A percentile compares a stretch with the other conserved stretches of the same genome.
Conservation (phyloP, 2,329 filamentous ascomycete species). For the Cyanodermella asteris region DNA sequence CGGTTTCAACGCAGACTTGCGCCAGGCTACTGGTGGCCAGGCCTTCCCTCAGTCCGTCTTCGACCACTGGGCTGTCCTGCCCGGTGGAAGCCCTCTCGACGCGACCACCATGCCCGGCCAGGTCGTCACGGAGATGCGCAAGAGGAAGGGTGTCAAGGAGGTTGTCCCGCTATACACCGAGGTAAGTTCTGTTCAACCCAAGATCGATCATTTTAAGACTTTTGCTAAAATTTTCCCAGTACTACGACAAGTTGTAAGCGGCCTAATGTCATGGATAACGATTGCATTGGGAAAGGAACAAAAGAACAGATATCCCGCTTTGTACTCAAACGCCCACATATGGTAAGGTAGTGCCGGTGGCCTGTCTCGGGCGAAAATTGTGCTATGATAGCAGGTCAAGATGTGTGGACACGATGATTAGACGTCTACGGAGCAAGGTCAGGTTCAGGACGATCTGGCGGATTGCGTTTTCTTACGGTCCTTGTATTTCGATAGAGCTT, state of each 20-base stretch:
- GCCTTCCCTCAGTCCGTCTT: constrained; percentile 98
- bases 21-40: constrained; percentile 81
- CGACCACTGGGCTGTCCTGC: constrained; percentile 94
- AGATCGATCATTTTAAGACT: constrained; percentile 1
- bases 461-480: no score
- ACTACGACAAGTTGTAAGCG: constrained; percentile 96
- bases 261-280: constrained; percentile 19
- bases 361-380: no score
- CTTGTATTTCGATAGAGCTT: no score
- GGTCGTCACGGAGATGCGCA: constrained; percentile 76
- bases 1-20: constrained; percentile 96
- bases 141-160: constrained; percentile 99
- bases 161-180: constrained; percentile 84
- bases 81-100: constrained; percentile 84
- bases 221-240: constrained; percentile 29
- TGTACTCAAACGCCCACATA: no score
- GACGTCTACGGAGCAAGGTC: no score
- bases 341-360: no score
- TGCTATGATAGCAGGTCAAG: no score
- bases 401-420: no score
- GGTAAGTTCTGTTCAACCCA: no score
- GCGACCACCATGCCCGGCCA: constrained; percentile 56
- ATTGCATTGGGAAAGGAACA: no score
- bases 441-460: no score
- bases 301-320: no score